phyloP scores from a whole-genome alignment of 1,139 yeast species.

The Lodderomyces parapsilosis region DNA sequence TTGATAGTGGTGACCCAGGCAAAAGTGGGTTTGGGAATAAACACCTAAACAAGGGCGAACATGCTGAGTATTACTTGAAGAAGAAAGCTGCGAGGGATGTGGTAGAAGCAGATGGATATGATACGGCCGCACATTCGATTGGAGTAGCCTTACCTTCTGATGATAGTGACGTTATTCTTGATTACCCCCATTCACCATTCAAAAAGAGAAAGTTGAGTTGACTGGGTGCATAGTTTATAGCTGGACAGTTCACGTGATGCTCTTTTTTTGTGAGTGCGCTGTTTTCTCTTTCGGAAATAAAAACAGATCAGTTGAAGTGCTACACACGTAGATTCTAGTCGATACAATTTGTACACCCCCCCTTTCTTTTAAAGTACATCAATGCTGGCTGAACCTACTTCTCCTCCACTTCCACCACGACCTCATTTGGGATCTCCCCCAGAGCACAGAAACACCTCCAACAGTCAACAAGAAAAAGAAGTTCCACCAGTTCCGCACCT shows the following conservation, averaged over 20 bases:
- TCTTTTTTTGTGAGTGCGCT: background rate
- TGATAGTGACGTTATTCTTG: background rate
- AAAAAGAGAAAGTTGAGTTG: background rate
- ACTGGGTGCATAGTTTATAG: background rate
- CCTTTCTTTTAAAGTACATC: no score
- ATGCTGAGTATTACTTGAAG: background rate
- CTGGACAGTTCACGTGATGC: background rate
- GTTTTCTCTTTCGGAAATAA: background rate
- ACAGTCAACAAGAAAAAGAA: background rate
- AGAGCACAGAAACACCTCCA: background rate
- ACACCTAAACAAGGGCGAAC: background rate
- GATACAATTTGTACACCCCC: no score
- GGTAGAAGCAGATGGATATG: background rate
- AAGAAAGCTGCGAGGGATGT: background rate
- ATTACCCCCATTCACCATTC: background rate
- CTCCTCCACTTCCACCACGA: slow-evolving; percentile 11
- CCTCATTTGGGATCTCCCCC: slow-evolving; percentile 1
- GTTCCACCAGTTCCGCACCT: slow-evolving; percentile 9
- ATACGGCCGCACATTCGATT: background rate
- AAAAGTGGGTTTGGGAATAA: background rate
- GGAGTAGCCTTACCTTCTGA: background rate
- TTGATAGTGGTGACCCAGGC: background rate
- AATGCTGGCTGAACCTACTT: slow-evolving; percentile 2
- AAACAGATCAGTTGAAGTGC: no score
- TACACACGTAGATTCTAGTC: no score